phyloP scores from a whole-genome alignment of 1,284 basidiomycete species.

The Cutaneotrichosporon mucoides region DNA sequence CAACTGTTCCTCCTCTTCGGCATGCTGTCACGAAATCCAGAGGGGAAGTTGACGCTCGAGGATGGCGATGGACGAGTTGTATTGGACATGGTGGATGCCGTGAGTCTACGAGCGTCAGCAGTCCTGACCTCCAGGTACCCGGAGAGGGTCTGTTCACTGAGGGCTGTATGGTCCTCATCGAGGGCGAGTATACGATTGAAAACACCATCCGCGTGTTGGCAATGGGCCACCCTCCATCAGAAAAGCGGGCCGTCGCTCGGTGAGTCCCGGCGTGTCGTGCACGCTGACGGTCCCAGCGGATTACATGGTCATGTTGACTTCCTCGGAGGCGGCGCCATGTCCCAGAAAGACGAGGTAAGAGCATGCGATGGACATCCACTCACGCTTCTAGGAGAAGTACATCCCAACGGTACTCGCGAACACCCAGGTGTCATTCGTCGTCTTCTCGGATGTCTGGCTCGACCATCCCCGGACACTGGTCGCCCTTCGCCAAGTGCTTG shows the following conservation, averaged over 20 bases:
- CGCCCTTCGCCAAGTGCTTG: slow-evolving; percentile 78
- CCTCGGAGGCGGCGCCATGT: slow-evolving; percentile 84
- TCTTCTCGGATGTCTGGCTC: slow-evolving; percentile 75
- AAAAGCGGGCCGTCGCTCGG: slow-evolving; percentile 75
- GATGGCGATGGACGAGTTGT: slow-evolving; percentile 88
- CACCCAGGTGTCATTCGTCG: slow-evolving; percentile 75
- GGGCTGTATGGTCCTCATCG: slow-evolving; percentile 89
- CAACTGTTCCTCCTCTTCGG: slow-evolving; percentile 91
- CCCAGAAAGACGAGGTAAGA: slow-evolving; percentile 81
- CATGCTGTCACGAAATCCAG: slow-evolving; percentile 83
- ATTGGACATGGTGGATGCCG: slow-evolving; percentile 82
- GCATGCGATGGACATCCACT: neutral
- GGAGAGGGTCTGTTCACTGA: slow-evolving; percentile 97
- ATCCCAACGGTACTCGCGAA: slow-evolving; percentile 43
- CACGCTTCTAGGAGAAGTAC: slow-evolving; percentile 40
- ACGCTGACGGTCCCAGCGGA: slow-evolving; percentile 54
- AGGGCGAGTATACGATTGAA: slow-evolving; percentile 94
- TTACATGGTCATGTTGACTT: slow-evolving; percentile 95
- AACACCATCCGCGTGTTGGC: slow-evolving; percentile 83
- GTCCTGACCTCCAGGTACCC: slow-evolving; percentile 61
- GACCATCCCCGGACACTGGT: slow-evolving; percentile 78
- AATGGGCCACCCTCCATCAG: slow-evolving; percentile 95
- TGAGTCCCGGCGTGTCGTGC: slow-evolving; percentile 41
- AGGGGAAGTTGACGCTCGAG: slow-evolving; percentile 85
- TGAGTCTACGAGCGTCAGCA: slow-evolving; percentile 48